Percentiles rank a stretch among this genome's conserved stretches.
Conservation (phyloP, 768 basidiomycete species). For the Lentinus brumalis region DNA sequence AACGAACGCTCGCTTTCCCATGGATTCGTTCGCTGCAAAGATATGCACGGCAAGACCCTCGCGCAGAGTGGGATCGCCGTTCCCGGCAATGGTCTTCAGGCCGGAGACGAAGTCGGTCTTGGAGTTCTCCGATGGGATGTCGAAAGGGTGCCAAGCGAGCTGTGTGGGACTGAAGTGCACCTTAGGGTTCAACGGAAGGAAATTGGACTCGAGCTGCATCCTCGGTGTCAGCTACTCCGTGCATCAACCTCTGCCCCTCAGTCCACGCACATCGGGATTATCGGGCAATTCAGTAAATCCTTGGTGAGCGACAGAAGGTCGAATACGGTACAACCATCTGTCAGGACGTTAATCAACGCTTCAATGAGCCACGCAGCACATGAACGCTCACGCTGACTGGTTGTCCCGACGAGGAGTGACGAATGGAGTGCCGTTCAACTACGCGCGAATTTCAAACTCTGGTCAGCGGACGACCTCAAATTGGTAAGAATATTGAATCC, state of each 20-base stretch:
- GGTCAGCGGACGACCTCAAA: no score
- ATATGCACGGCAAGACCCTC: constrained; percentile 69
- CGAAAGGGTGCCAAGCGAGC: constrained; percentile 66
- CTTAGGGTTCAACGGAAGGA: constrained; percentile 59
- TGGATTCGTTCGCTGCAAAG: constrained; percentile 59
- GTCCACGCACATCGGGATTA: constrained; percentile 55
- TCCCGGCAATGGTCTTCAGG: constrained; percentile 63
- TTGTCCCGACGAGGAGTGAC: constrained; percentile 59
- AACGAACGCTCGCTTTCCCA: constrained; percentile 62
- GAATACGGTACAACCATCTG: constrained; percentile 69
- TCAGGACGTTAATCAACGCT: neutral
- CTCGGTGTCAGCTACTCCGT: neutral
- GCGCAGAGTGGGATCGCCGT: constrained; percentile 61
- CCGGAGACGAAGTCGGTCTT: constrained; percentile 59
- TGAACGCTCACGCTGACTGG: constrained; percentile 45
- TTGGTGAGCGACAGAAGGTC: constrained; percentile 67
- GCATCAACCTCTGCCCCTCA: neutral
- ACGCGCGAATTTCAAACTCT: no score
- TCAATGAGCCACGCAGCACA: neutral
- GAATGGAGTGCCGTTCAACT: constrained; percentile 66
- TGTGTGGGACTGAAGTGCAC: constrained; percentile 65
- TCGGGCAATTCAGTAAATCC: constrained; percentile 57
- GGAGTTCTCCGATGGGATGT: constrained; percentile 43
- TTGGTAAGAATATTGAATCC: neutral
- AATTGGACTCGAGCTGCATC: constrained; percentile 60